These are phyloP conservation scores for Maudiozyma barnettii DNA, from an alignment of 805 yeast species.

Conservation along the genomic window DNA sequence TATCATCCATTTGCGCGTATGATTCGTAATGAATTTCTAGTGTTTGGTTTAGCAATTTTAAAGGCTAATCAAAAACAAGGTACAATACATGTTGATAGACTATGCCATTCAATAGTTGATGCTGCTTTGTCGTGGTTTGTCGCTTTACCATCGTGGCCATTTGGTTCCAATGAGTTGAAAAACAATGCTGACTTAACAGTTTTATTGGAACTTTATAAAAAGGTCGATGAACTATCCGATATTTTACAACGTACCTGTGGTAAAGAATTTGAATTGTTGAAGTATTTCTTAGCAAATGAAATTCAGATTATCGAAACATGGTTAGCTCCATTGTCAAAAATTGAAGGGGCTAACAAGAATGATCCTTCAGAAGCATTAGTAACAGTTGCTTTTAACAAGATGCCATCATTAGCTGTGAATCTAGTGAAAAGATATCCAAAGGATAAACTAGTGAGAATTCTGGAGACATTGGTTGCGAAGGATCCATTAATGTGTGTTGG, in stretches of 20 bases:
- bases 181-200: slow-evolving; percentile 58
- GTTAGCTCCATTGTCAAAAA: slow-evolving; percentile 40
- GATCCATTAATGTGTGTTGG: slow-evolving; percentile 44
- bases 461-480: slow-evolving; percentile 37
- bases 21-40: slow-evolving; percentile 62
- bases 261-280: slow-evolving; percentile 43
- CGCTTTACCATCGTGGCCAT: slow-evolving; percentile 57
- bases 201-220: slow-evolving; percentile 40
- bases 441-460: slow-evolving; percentile 24
- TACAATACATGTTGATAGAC: slow-evolving; percentile 35
- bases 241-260: slow-evolving; percentile 28
- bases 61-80: slow-evolving; percentile 42
- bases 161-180: slow-evolving; percentile 69
- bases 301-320: slow-evolving; percentile 64
- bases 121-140: slow-evolving; percentile 77
- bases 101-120: slow-evolving; percentile 43
- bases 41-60: slow-evolving; percentile 58
- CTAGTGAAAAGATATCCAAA: slow-evolving; percentile 47
- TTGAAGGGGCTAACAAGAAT: slow-evolving; percentile 30
- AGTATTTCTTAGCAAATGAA: slow-evolving; percentile 67
- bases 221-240: slow-evolving; percentile 12
- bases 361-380: slow-evolving; percentile 31
- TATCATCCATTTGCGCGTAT: slow-evolving; percentile 74
- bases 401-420: slow-evolving; percentile 66
- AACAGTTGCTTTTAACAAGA: slow-evolving; percentile 48